Base-by-base conservation (phyloP, 768 basidiomycete genomes). In the Trametes elegans region DNA sequence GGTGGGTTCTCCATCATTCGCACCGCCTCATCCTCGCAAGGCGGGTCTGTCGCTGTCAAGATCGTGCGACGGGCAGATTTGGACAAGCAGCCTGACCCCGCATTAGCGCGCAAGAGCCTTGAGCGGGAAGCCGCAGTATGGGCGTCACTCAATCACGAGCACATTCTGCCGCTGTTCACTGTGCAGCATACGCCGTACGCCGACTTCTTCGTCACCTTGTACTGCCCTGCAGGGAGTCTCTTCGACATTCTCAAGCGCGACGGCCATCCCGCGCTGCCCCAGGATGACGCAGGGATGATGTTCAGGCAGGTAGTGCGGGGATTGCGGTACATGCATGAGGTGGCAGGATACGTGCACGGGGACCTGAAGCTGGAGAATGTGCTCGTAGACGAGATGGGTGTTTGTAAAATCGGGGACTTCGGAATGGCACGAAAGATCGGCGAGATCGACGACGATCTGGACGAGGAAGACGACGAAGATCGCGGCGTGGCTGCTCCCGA, bases 281-380 rank as follows among this genome's bases (percentile, higher is more conserved):
- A 84, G 55, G 90, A 92, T 61, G 90, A 91, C 64, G 85, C 79
- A 3, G 89, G 89, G 46, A 87, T 84, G 77, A 84, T 92, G 80
- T 92, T 94, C 67, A 79, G 86, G 49, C 91, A 95, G 75, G 80
- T 95, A 61, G 89, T 91, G 46, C 76, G 87, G 50, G 92, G 90
- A 18, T 71, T 94, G 66, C 79, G 83, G 48, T 94, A 94, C 72
- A 71, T 96, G 66, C 93, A 96, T 69, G 82, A 87, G 55, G 80
- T 81, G 36, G 87, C 84, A 24, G 72, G 79, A 7, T 82, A 88
- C 62, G 88, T 95, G 49, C 96, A 99, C 74, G 82, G 93, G 63
- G 97, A 99, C 73, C 76, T 99, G 70, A 99, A 99, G 75, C 82
- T 97, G 55, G 97, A 98, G 73, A 99, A 99, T 74, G 84, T 98